phyloP scores from a whole-genome alignment of 2,329 filamentous ascomycete genomes.

The Colletotrichum echinochloae region DNA sequence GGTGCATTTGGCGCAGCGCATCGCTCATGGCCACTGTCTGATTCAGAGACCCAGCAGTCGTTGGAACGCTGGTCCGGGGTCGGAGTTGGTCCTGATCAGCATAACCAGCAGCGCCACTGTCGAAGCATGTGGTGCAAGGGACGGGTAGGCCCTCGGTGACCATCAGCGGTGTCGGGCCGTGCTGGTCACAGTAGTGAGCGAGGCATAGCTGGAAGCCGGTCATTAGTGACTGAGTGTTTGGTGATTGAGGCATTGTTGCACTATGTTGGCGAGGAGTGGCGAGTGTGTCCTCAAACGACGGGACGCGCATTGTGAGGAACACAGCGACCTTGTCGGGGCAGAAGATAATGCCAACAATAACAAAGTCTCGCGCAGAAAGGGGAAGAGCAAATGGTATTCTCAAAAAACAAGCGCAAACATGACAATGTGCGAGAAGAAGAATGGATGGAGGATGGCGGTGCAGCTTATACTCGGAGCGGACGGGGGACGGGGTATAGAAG shows the following conservation, averaged over 20 bases:
- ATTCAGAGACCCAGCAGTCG: slow-evolving; percentile 44
- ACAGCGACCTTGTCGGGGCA: background rate
- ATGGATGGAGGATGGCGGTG: background rate
- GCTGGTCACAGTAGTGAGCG: slow-evolving; percentile 77
- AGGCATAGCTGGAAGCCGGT: slow-evolving; percentile 70
- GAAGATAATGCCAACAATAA: background rate
- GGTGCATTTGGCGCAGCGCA: slow-evolving; percentile 60
- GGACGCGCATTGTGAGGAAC: slow-evolving; percentile 37
- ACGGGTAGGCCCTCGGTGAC: slow-evolving; percentile 75
- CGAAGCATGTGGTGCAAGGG: slow-evolving; percentile 70
- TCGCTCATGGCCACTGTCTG: slow-evolving; percentile 56
- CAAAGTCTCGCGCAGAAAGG: slow-evolving; percentile 1
- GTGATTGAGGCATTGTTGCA: slow-evolving; percentile 34
- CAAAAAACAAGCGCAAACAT: slow-evolving; percentile 15
- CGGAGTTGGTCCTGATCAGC: slow-evolving; percentile 48
- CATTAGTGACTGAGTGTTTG: slow-evolving; percentile 39
- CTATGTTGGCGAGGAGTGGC: slow-evolving; percentile 19
- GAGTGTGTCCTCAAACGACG: slow-evolving; percentile 38
- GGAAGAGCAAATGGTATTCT: background rate
- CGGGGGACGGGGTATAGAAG: background rate
- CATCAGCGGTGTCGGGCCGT: slow-evolving; percentile 77
- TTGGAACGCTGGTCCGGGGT: slow-evolving; percentile 56
- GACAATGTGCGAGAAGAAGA: background rate
- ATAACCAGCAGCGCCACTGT: slow-evolving; percentile 53
- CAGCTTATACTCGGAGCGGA: slow-evolving; percentile 21